Percentiles rank a stretch among this genome's conserved stretches.
phyloP scores from a whole-genome alignment of 495 filamentous ascomycete species.

The Penicillium lividum region DNA sequence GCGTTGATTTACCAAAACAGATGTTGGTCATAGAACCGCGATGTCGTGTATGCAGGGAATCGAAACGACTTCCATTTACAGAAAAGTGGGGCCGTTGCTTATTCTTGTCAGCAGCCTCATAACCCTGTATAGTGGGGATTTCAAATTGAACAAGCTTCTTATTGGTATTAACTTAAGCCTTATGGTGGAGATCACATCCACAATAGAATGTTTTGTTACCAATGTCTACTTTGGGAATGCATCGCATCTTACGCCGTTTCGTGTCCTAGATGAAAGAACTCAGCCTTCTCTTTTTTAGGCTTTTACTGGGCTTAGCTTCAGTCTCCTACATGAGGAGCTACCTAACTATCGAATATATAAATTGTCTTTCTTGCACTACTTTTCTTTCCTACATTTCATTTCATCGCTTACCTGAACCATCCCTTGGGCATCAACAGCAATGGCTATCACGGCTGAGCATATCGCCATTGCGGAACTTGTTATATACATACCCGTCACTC shows the following conservation, averaged over 20 bases:
- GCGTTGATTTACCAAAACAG: too few species aligned
- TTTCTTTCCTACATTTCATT: background rate
- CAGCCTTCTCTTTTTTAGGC: background rate
- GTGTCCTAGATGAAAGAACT: background rate
- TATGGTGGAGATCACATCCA: too few species aligned
- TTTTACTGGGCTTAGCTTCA: background rate
- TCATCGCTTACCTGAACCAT: background rate
- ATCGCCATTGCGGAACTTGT: conserved; percentile 22
- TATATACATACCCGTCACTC: conserved; percentile 18
- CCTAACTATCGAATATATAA: background rate
- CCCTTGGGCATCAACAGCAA: background rate
- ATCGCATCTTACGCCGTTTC: background rate
- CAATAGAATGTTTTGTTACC: background rate
- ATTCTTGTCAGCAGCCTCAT: background rate
- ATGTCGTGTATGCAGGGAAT: background rate
- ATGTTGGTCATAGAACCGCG: background rate
- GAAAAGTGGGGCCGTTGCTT: background rate
- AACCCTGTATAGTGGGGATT: too few species aligned
- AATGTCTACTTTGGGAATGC: background rate
- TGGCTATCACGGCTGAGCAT: conserved; percentile 16
- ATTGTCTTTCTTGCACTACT: background rate
- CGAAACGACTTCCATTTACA: background rate
- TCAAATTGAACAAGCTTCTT: too few species aligned
- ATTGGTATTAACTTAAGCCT: too few species aligned
- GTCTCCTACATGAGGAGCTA: background rate